Percentiles rank a stretch among this genome's conserved stretches.
phyloP scores from a whole-genome alignment of 805 yeast genomes.

The Alloascoidea hylecoeti region DNA sequence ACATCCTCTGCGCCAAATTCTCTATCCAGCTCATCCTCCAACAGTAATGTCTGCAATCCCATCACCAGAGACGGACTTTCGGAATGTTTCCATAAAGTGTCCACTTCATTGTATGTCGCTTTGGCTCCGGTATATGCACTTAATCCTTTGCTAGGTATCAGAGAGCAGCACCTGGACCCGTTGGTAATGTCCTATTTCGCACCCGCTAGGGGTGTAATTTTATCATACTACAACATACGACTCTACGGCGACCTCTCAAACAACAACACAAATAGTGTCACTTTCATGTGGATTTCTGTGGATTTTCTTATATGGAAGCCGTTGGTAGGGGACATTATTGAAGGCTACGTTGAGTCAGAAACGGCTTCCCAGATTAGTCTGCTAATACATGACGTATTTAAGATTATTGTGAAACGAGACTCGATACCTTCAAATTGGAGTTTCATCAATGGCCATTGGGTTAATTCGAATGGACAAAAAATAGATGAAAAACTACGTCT shows the following conservation, averaged over 20 bases:
- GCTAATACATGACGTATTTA: constrained; percentile 83
- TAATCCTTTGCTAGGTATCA: constrained; percentile 65
- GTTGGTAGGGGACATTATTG: constrained; percentile 68
- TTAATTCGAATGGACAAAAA: constrained; percentile 55
- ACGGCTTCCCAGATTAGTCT: constrained; percentile 92
- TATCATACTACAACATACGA: constrained; percentile 60
- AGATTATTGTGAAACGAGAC: constrained; percentile 78
- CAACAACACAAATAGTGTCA: constrained; percentile 72
- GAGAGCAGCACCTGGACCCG: constrained; percentile 81
- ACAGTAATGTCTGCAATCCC: not conserved
- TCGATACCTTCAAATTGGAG: constrained; percentile 81
- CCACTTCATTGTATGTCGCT: constrained; percentile 60
- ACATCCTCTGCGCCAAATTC: not conserved
- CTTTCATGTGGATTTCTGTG: constrained; percentile 76
- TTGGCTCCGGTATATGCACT: constrained; percentile 71
- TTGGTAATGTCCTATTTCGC: constrained; percentile 71
- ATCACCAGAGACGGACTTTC: constrained; percentile 28
- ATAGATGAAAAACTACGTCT: constrained; percentile 77
- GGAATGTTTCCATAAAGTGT: constrained; percentile 53
- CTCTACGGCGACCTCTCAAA: constrained; percentile 30
- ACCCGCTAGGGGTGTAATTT: constrained; percentile 67
- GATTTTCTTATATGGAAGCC: constrained; percentile 88
- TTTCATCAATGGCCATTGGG: constrained; percentile 59
- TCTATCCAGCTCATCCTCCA: not conserved
- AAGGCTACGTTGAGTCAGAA: constrained; percentile 85